Evolutionary conservation across 1,139 yeast genomes (phyloP).

Genomic region (Ogataea hybrid): DNA sequence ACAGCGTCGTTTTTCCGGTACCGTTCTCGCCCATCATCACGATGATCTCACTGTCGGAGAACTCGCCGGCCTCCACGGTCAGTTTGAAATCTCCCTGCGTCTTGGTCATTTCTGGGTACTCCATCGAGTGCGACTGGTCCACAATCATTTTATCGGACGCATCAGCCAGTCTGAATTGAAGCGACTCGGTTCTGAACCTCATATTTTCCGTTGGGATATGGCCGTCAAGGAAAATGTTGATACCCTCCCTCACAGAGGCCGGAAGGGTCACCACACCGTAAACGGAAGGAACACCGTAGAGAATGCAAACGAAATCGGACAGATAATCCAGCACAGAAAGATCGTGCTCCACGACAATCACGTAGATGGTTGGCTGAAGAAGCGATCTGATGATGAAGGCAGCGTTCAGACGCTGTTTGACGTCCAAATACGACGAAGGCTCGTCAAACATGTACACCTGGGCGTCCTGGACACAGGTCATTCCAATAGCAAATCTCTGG

Average conservation of each 20-base stretch:
- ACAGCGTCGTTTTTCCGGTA: constrained; percentile 97
- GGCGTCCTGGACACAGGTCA: constrained; percentile 94
- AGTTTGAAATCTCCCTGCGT: constrained; percentile 96
- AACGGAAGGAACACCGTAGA: constrained; percentile 97
- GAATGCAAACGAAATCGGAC: constrained; percentile 93
- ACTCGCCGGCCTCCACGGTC: constrained; percentile 79
- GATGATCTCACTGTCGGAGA: constrained; percentile 92
- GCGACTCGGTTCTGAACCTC: constrained; percentile 93
- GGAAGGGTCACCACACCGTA: constrained; percentile 98
- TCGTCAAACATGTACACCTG: constrained; percentile 99
- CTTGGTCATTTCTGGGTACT: constrained; percentile 79
- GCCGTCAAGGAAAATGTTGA: constrained; percentile 96
- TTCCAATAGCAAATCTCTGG: constrained; percentile 96
- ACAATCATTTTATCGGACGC: constrained; percentile 75
- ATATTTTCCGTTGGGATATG: constrained; percentile 95
- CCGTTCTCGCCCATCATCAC: constrained; percentile 99
- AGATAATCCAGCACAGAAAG: constrained; percentile 93
- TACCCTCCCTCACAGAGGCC: constrained; percentile 96
- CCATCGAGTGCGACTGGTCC: constrained; percentile 76
- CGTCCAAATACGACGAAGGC: constrained; percentile 98
- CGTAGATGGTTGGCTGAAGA: constrained; percentile 70
- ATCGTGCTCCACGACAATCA: constrained; percentile 98
- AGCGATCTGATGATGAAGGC: constrained; percentile 90
- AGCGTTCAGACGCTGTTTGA: constrained; percentile 97
- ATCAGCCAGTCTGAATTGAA: constrained; percentile 93